Conservation (phyloP, 805 yeast species). For the Barnettozyma californica region DNA sequence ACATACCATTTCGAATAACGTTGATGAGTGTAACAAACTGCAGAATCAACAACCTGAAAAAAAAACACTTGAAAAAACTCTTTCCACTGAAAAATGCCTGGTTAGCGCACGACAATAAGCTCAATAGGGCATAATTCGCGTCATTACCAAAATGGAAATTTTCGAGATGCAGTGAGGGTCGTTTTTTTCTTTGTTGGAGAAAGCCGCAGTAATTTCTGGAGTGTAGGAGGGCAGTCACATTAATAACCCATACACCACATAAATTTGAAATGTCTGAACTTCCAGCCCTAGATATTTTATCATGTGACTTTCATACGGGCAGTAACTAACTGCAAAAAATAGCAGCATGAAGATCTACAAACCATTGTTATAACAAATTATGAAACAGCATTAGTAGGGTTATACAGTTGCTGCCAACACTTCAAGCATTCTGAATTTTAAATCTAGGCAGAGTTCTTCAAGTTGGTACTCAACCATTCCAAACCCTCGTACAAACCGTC, state of each 20-base stretch:
- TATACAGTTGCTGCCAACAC: not conserved
- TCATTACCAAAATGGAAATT: not conserved
- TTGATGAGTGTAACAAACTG: conserved; percentile 5
- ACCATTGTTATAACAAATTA: not conserved
- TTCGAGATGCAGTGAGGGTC: not conserved
- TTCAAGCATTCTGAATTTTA: conserved; percentile 1
- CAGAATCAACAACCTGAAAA: not conserved
- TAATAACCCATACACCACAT: not conserved
- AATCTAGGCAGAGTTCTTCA: conserved; percentile 57
- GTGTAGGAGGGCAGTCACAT: not conserved
- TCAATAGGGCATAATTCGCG: conserved; percentile 2
- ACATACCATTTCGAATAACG: conserved; percentile 13
- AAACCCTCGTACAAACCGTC: conserved; percentile 97
- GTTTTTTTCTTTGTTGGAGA: not conserved
- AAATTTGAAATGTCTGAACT: too few species aligned
- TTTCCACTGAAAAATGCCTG: not conserved
- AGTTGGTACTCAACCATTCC: conserved; percentile 91
- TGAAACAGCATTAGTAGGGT: not conserved
- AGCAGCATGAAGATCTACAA: not conserved
- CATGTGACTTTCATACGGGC: not conserved
- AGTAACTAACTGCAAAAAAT: not conserved
- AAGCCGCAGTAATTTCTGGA: not conserved
- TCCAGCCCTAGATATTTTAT: not conserved
- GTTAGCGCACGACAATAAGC: conserved; percentile 5
- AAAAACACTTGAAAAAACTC: conserved; percentile 7